Evolutionary conservation across 140 eudicot genomes (phyloP).

Genomic region (Senecio squalidus): DNA sequence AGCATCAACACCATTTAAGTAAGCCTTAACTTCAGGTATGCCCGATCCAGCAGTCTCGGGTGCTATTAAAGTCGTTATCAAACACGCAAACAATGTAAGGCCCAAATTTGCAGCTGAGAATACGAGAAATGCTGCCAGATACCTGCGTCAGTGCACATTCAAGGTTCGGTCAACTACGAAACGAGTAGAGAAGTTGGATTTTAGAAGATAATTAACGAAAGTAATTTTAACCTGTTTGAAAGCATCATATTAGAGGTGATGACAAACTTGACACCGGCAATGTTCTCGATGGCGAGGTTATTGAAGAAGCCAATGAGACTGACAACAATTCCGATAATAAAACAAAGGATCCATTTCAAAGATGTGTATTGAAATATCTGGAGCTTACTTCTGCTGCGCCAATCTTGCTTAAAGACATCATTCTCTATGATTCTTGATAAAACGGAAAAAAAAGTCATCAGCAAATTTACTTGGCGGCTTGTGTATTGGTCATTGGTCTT

Average conservation of each 20-base stretch:
- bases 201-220: not conserved
- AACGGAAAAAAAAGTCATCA: not conserved
- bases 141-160: slow-evolving; percentile 38
- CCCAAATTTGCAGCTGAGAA: slow-evolving; percentile 72
- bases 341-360: slow-evolving; percentile 78
- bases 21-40: slow-evolving; percentile 97
- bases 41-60: slow-evolving; percentile 99
- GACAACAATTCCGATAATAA: slow-evolving; percentile 55
- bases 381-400: slow-evolving; percentile 63
- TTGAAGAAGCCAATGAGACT: slow-evolving; percentile 69
- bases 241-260: slow-evolving; percentile 88
- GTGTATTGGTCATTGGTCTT: not conserved
- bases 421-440: slow-evolving; percentile 71
- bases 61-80: slow-evolving; percentile 65
- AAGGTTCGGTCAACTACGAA: slow-evolving; percentile 1
- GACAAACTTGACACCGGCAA: slow-evolving; percentile 84
- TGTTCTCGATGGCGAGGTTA: slow-evolving; percentile 88
- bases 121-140: slow-evolving; percentile 55
- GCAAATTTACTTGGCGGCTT: not conserved
- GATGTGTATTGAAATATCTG: slow-evolving; percentile 57
- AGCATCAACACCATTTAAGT: slow-evolving; percentile 92
- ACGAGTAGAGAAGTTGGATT: not conserved
- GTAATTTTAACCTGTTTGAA: slow-evolving; percentile 37
- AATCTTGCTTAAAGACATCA: slow-evolving; percentile 81
- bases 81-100: slow-evolving; percentile 66